These are phyloP conservation scores for Jamesozyma rosinii DNA, from an alignment of 805 yeast species.

Conservation along the genomic window DNA sequence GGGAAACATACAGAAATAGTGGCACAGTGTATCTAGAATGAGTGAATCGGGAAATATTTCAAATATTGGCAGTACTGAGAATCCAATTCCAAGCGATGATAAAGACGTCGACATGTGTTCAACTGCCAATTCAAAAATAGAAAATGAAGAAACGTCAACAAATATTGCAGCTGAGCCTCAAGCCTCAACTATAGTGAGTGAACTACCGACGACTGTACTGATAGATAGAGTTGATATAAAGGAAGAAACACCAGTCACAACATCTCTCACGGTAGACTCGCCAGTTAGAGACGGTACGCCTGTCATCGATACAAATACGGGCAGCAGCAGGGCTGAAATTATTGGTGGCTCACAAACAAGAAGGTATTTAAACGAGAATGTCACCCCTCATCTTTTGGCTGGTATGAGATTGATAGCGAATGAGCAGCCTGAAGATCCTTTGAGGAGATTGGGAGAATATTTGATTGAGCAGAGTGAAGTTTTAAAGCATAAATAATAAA, in stretches of 20 bases:
- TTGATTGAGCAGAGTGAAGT: constrained; percentile 34
- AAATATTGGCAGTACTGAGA: background rate
- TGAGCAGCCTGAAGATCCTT: constrained; percentile 47
- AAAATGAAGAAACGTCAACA: too few relatives aligned
- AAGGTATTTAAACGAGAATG: constrained; percentile 53
- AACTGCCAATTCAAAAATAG: background rate
- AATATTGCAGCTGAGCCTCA: too few relatives aligned
- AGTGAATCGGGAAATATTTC: background rate
- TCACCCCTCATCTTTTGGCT: constrained; percentile 53
- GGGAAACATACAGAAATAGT: too few relatives aligned
- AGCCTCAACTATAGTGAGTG: background rate
- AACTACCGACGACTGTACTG: background rate
- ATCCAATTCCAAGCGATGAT: background rate
- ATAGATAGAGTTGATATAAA: background rate
- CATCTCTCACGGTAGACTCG: background rate
- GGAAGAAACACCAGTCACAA: constrained; percentile 2
- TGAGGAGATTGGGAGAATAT: constrained; percentile 45
- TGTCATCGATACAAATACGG: background rate
- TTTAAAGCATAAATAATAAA: background rate
- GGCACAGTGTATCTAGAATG: too few relatives aligned
- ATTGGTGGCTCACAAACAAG: constrained; percentile 69
- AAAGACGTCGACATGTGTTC: background rate
- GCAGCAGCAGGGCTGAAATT: constrained; percentile 34
- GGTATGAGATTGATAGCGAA: constrained; percentile 51
- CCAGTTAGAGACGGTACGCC: background rate